These are phyloP conservation scores for Actinidia chinensis DNA, from an alignment of 179 eudicot species.

Conservation along the genomic window DNA sequence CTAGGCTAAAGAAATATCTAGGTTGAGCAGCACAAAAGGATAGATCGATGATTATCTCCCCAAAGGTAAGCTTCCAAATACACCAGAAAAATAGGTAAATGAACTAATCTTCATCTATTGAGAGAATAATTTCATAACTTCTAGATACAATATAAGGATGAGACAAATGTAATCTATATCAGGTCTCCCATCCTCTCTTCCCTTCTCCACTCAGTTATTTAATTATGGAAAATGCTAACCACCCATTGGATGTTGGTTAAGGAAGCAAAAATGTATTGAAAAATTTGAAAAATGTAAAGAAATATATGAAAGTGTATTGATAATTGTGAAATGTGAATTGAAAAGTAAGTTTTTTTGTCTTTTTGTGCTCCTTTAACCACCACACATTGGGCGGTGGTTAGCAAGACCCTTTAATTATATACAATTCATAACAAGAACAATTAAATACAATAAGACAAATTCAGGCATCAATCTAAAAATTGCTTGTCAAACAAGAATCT, in stretches of 20 bases:
- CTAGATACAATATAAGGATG: not conserved
- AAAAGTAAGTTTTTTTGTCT: too few relatives aligned
- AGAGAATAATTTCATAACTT: not conserved
- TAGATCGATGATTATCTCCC: not conserved
- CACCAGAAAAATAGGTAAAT: not conserved
- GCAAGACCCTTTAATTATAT: not conserved
- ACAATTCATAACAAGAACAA: not conserved
- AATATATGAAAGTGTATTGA: too few relatives aligned
- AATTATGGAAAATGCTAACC: too few relatives aligned
- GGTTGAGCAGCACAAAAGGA: not conserved
- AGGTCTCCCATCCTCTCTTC: not conserved
- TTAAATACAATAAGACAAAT: slow-evolving; percentile 7
- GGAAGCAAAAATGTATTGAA: too few relatives aligned
- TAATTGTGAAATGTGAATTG: too few relatives aligned
- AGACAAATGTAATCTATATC: slow-evolving; percentile 1
- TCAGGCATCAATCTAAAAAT: not conserved
- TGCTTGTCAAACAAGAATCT: not conserved
- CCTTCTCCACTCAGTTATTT: slow-evolving; percentile 8
- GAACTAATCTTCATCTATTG: not conserved
- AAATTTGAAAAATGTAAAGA: too few relatives aligned
- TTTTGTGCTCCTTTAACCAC: too few relatives aligned
- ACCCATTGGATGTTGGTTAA: too few relatives aligned
- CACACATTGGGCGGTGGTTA: too few relatives aligned
- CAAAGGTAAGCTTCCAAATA: slow-evolving; percentile 2
- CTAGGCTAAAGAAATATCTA: not conserved